A percentile compares a stretch with the other conserved stretches of the same genome.
phyloP scores from a whole-genome alignment of 805 yeast genomes.

The Candida oleophila region DNA sequence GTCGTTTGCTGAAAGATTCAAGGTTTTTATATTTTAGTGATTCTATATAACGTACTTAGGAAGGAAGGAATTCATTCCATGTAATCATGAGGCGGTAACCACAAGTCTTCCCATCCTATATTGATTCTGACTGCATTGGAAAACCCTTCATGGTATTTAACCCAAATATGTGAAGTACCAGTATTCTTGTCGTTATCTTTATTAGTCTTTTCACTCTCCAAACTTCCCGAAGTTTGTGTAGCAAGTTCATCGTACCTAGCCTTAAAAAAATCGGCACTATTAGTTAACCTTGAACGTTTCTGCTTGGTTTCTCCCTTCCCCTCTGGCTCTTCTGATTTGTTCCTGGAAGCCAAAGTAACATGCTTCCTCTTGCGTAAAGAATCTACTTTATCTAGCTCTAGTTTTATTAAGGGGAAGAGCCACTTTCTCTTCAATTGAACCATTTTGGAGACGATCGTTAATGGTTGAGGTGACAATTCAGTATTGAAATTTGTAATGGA shows the following conservation, averaged over 20 bases:
- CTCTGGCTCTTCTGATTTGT: constrained; percentile 5
- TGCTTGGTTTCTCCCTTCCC: constrained; percentile 12
- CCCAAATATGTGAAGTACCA: constrained; percentile 60
- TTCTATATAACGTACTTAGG: too few species aligned
- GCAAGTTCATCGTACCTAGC: constrained; percentile 34
- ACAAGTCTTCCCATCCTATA: constrained; percentile 72
- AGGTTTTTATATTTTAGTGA: too few species aligned
- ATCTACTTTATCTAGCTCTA: constrained; percentile 28
- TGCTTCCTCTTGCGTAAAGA: constrained; percentile 9
- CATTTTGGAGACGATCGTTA: constrained; percentile 15
- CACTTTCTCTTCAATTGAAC: constrained; percentile 28
- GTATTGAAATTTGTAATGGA: constrained; percentile 24
- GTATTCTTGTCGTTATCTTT: constrained; percentile 12
- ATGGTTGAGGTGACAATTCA: constrained; percentile 14
- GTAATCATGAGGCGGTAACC: constrained; percentile 26
- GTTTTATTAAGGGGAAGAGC: constrained; percentile 36
- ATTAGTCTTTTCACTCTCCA: constrained; percentile 9
- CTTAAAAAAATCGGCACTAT: constrained; percentile 40
- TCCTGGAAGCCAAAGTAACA: constrained; percentile 6
- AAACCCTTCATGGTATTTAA: constrained; percentile 89
- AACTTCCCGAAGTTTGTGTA: constrained; percentile 19
- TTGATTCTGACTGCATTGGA: constrained; percentile 88
- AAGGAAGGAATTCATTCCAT: not conserved
- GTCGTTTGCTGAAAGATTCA: too few species aligned
- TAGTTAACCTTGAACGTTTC: constrained; percentile 24